These are phyloP conservation scores for Aspergillus arachidicola DNA, from an alignment of 2,329 filamentous ascomycete genomes.

Conservation along the genomic window DNA sequence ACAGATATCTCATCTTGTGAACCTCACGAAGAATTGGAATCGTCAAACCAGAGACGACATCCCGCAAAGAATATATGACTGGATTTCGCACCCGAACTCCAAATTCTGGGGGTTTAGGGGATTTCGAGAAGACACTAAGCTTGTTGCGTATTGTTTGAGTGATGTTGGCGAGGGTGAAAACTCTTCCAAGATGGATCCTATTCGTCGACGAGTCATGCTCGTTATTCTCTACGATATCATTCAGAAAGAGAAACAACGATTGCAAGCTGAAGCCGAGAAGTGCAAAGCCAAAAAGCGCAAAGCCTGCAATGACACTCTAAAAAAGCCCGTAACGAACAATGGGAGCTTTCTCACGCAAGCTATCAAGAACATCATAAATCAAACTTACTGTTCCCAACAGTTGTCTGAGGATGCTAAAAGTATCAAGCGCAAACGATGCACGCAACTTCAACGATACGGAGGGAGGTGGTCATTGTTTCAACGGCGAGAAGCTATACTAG, in stretches of 20 bases:
- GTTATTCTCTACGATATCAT: not conserved
- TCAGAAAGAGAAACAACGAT: not conserved
- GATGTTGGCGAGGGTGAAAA: too few species aligned
- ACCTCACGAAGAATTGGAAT: too few species aligned
- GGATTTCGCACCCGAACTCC: too few species aligned
- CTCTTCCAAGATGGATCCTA: not conserved
- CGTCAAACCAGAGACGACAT: too few species aligned
- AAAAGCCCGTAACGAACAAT: not conserved
- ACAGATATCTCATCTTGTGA: too few species aligned
- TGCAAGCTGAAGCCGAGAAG: not conserved
- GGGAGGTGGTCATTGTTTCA: not conserved
- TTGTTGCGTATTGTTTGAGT: too few species aligned
- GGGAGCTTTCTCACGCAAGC: not conserved
- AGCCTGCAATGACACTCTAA: not conserved
- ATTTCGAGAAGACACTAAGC: too few species aligned
- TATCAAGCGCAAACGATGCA: not conserved
- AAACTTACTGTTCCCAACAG: not conserved
- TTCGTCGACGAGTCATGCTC: not conserved
- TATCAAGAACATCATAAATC: not conserved
- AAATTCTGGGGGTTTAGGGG: too few species aligned
- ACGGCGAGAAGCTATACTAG: not conserved
- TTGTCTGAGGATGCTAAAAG: not conserved
- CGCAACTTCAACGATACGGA: not conserved
- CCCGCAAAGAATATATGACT: too few species aligned
- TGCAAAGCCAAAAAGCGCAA: not conserved